These are phyloP conservation scores for Pseudogymnoascus sp. DNA, from an alignment of 2,329 filamentous ascomycete genomes.

Conservation along the genomic window DNA sequence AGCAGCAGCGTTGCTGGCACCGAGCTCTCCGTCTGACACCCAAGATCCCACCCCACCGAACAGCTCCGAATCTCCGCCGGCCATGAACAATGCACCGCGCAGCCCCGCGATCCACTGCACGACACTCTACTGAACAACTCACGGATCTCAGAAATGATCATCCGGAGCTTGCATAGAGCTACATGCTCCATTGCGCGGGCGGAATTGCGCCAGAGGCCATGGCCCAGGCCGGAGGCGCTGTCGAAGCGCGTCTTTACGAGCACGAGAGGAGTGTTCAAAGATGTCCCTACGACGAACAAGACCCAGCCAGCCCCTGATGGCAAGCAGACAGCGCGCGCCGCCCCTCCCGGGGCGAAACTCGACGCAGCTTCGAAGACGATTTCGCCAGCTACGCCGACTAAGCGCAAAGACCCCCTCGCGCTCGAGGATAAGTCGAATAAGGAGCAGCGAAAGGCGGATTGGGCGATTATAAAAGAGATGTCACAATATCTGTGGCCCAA, in stretches of 20 bases:
- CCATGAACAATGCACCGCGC: not conserved
- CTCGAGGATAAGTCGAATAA: constrained; percentile 62
- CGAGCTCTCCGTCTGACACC: not conserved
- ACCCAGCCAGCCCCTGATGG: constrained; percentile 18
- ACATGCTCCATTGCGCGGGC: constrained; percentile 23
- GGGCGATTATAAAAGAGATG: constrained; percentile 99
- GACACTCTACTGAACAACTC: not conserved
- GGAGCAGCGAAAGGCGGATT: constrained; percentile 93
- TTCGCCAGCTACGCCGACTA: constrained; percentile 14
- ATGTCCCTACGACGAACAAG: constrained; percentile 15
- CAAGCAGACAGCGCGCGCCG: constrained; percentile 17
- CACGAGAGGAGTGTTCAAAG: constrained; percentile 19
- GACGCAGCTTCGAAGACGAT: constrained; percentile 20
- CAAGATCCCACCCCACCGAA: constrained; percentile 1
- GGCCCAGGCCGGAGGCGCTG: constrained; percentile 15
- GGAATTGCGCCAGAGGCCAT: constrained; percentile 18
- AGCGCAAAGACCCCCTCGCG: constrained; percentile 50
- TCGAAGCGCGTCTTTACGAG: constrained; percentile 26
- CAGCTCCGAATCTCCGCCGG: constrained; percentile 4
- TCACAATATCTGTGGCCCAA: constrained; percentile 93
- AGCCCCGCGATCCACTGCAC: not conserved
- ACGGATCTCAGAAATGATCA: constrained; percentile 20
- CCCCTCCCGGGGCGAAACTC: constrained; percentile 19
- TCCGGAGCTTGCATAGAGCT: constrained; percentile 23
- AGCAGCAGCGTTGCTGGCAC: constrained; percentile 1